Evolutionary conservation across 2,329 filamentous ascomycete species (phyloP).

Genomic region (Onygenales sp.): DNA sequence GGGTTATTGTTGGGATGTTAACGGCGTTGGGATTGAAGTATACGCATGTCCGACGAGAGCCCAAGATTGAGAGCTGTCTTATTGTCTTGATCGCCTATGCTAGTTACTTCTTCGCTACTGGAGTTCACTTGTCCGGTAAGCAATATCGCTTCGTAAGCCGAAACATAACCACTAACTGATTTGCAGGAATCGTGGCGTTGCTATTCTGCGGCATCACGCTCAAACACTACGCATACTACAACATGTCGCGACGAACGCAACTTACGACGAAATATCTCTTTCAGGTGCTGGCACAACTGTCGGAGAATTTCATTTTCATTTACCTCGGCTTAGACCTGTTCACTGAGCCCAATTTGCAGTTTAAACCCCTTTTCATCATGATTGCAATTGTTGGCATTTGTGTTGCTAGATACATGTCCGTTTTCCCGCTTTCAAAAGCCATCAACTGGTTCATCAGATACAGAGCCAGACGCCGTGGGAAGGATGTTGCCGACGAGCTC

Average conservation of each 20-base stretch:
- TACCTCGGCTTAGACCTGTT: slow-evolving; percentile 93
- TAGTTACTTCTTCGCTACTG: slow-evolving; percentile 96
- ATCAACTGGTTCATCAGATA: slow-evolving; percentile 94
- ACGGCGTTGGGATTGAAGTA: slow-evolving; percentile 89
- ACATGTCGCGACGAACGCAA: slow-evolving; percentile 96
- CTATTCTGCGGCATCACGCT: slow-evolving; percentile 97
- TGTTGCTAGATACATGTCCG: slow-evolving; percentile 81
- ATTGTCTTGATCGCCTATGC: slow-evolving; percentile 91
- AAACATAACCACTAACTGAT: not conserved
- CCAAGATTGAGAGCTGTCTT: slow-evolving; percentile 93
- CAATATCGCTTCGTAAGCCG: slow-evolving; percentile 7
- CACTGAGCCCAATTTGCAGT: slow-evolving; percentile 77
- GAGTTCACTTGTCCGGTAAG: slow-evolving; percentile 88
- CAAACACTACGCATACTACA: slow-evolving; percentile 99
- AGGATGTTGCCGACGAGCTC: slow-evolving; percentile 73
- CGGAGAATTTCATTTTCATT: slow-evolving; percentile 99
- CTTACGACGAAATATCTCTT: slow-evolving; percentile 97
- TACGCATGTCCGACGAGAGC: slow-evolving; percentile 82
- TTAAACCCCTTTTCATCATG: slow-evolving; percentile 91
- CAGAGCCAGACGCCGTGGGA: slow-evolving; percentile 65
- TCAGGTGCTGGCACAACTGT: slow-evolving; percentile 85
- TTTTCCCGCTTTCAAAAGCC: slow-evolving; percentile 79
- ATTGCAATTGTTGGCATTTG: slow-evolving; percentile 88
- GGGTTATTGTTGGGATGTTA: slow-evolving; percentile 73
- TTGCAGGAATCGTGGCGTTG: slow-evolving; percentile 85